Conservation (phyloP, 805 yeast species). For the Ogataea haglerorum region DNA sequence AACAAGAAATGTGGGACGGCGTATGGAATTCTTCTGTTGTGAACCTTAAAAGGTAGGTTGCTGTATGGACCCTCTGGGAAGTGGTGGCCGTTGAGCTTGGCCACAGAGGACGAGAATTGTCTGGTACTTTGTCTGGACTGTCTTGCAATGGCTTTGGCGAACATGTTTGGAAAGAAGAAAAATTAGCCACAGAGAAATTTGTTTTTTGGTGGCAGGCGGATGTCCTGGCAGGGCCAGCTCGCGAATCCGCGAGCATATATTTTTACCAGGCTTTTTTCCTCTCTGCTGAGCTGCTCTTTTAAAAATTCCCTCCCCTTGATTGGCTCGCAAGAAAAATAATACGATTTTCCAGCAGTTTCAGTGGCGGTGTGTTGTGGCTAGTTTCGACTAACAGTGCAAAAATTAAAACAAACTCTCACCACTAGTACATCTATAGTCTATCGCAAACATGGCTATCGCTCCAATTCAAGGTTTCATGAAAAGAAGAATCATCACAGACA, state of each 20-base stretch:
- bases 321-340: slow-evolving; percentile 4
- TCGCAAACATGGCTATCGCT: slow-evolving; percentile 61
- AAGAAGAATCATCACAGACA: slow-evolving; percentile 77
- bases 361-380: slow-evolving; percentile 12
- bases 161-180: slow-evolving; percentile 22
- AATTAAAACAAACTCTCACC: slow-evolving; percentile 6
- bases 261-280: not conserved
- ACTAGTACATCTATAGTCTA: not conserved
- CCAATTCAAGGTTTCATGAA: slow-evolving; percentile 83
- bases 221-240: not conserved
- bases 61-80: slow-evolving; percentile 83
- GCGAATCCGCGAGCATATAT: not conserved
- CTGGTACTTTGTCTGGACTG: slow-evolving; percentile 33
- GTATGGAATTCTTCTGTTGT: slow-evolving; percentile 88
- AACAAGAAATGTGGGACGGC: slow-evolving; percentile 78
- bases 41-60: slow-evolving; percentile 92
- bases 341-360: slow-evolving; percentile 4
- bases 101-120: slow-evolving; percentile 55
- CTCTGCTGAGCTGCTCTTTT: not conserved
- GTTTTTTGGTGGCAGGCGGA: slow-evolving; percentile 6
- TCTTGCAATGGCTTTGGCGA: slow-evolving; percentile 30
- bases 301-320: slow-evolving; percentile 7
- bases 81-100: slow-evolving; percentile 37
- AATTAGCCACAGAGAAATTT: slow-evolving; percentile 8
- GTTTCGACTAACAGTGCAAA: slow-evolving; percentile 1